Evolutionary conservation across 257 asterid species (phyloP).

Genomic region (Verbena officinalis): DNA sequence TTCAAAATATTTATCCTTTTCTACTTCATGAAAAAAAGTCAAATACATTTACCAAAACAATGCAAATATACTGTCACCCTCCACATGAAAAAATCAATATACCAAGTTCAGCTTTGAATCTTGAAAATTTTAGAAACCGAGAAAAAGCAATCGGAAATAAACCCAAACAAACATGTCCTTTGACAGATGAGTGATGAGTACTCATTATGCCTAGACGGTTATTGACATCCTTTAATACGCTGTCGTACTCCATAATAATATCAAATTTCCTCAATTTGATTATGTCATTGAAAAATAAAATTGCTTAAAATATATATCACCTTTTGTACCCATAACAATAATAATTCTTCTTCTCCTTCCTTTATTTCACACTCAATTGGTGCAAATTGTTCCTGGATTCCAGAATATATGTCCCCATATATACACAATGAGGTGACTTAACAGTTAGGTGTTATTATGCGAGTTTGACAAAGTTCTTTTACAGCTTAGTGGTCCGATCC

Average conservation of each 20-base stretch:
- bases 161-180: not conserved
- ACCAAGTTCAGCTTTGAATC: no score
- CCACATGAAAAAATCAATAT: no score
- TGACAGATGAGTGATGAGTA: no score
- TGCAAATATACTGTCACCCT: no score
- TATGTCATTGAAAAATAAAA: not conserved
- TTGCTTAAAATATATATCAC: not conserved
- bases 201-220: not conserved
- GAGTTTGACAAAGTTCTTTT: no score
- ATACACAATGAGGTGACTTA: no score
- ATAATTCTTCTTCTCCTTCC: not conserved
- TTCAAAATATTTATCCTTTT: no score
- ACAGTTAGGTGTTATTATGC: not conserved
- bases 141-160: not conserved
- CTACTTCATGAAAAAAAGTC: no score
- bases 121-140: no score
- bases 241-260: no score
- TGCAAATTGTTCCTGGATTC: not conserved
- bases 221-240: not conserved
- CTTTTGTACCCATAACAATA: not conserved
- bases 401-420: not conserved
- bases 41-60: no score
- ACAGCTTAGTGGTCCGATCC: no score
- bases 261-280: not conserved
- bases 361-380: constrained; percentile 18